Evolutionary conservation across 83 land plant genomes (phyloP), one percentile per base, ranked within the genome.

Genomic region (Diphasiastrum complanatum): DNA sequence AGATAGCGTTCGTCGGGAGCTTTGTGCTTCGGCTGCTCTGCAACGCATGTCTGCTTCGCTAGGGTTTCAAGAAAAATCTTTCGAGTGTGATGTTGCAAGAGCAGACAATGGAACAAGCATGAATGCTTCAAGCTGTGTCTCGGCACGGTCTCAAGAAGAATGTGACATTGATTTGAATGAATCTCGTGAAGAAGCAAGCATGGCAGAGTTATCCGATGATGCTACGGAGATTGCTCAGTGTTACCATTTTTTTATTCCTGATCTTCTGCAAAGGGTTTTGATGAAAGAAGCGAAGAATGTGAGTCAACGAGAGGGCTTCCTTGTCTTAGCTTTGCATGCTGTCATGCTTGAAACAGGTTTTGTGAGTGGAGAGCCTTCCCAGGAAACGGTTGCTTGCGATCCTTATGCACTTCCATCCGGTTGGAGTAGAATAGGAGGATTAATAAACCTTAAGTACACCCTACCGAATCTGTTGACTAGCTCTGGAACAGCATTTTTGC

Each of bases 261-360:
- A 51, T 40, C 63, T 91, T 16, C 68, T 91, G 31, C 69, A 68
- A 64, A 78, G 75, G 61, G 83, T 84, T 35, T 62, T 91, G 71
- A 47, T 41, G 5, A 74, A 58, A 5, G 93, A 80, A 66, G 27
- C 40, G 12, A 68, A 57, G 5, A 66, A 74, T 34, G 73, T 60
- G 24, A 69, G 16, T 50, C 58, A 77, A 0, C 63, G 48, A 11
- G 65, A 53, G 5, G 66, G 33, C 34, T 61, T 71, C 32, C 3
- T 87, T 51, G 66, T 77, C 8, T 60, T 81, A 23, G 80, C 87
- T 2, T 72, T 84, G 31, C 97, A 91, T 64, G 89, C 83, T 6
- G 90, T 81, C 33, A 65, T 91, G 66, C 64, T 87, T 24, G 97
- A 91, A 56, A 78, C 83, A 22, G 97, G 97, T 1, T 91, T 87